phyloP scores from a whole-genome alignment of 139 green algal species.

The Zygnema cylindricum region DNA sequence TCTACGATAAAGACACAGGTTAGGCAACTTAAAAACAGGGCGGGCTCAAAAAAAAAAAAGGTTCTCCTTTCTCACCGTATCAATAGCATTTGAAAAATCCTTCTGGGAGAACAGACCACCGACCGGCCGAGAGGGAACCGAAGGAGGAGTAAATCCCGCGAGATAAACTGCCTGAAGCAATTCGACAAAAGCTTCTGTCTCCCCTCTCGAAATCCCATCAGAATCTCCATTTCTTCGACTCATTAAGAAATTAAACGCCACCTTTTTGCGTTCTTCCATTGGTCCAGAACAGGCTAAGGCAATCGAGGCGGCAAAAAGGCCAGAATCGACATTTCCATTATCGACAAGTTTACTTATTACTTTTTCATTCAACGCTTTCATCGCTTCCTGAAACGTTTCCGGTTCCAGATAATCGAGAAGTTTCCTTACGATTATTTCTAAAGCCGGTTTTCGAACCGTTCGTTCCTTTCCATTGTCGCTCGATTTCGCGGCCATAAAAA shows the following conservation, averaged over 20 bases:
- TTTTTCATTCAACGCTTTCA: constrained; percentile 67
- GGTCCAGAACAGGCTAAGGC: constrained; percentile 44
- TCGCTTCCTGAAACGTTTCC: constrained; percentile 71
- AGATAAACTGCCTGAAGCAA: constrained; percentile 45
- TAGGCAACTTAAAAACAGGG: too few species aligned
- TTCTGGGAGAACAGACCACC: neutral
- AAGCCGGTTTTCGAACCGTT: constrained; percentile 64
- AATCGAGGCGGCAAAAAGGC: constrained; percentile 64
- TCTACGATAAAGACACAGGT: too few species aligned
- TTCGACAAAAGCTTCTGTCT: constrained; percentile 30
- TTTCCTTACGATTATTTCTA: constrained; percentile 64
- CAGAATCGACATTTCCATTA: constrained; percentile 63
- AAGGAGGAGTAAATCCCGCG: neutral
- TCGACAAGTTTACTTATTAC: constrained; percentile 64
- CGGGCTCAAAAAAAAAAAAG: too few species aligned
- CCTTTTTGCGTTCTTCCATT: constrained; percentile 27
- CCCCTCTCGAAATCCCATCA: neutral
- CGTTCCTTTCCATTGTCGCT: constrained; percentile 36
- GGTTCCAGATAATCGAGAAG: constrained; percentile 55
- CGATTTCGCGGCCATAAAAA: constrained; percentile 3
- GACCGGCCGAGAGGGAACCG: neutral
- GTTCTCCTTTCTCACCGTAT: neutral
- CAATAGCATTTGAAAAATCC: neutral
- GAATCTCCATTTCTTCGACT: constrained; percentile 1
- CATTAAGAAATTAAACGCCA: constrained; percentile 45